A percentile compares a stretch with the other conserved stretches of the same genome.
phyloP scores from a whole-genome alignment of 345 rosid species.

The Garcia nutans region DNA sequence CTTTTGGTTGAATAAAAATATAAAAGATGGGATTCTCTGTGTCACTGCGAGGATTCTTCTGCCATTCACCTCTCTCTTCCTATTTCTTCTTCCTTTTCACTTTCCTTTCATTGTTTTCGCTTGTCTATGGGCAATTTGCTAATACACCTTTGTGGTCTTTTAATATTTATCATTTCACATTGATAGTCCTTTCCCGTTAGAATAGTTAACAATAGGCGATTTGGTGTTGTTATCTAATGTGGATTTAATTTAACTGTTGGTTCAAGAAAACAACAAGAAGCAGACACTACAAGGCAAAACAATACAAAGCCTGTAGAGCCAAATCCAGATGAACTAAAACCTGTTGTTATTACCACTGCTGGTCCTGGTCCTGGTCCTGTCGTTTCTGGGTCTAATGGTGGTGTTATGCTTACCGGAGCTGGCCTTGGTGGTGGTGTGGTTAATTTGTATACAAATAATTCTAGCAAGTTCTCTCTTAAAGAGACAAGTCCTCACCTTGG shows the following conservation, averaged over 20 bases:
- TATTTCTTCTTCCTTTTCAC: neutral
- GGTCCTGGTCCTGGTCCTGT: slow-evolving; percentile 42
- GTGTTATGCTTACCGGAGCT: neutral
- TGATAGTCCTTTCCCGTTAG: no score
- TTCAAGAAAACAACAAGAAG: slow-evolving; percentile 29
- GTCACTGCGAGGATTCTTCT: neutral
- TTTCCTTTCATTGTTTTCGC: neutral
- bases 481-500: slow-evolving; percentile 73
- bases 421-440: slow-evolving; percentile 18
- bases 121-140: neutral
- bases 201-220: no score
- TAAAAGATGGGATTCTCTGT: no score
- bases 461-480: slow-evolving; percentile 58
- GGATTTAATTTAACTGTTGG: no score
- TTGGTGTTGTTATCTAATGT: no score
- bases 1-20: neutral
- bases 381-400: slow-evolving; percentile 20
- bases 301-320: slow-evolving; percentile 44
- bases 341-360: slow-evolving; percentile 41
- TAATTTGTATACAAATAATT: slow-evolving; percentile 29
- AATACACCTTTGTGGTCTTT: no score
- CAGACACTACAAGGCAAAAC: slow-evolving; percentile 31
- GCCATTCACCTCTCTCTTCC: neutral
- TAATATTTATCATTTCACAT: no score
- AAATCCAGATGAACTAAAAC: slow-evolving; percentile 50